Percentiles rank a stretch among this genome's conserved stretches.
phyloP scores from a whole-genome alignment of 257 asterid genomes.

The Pogostemon cablin region DNA sequence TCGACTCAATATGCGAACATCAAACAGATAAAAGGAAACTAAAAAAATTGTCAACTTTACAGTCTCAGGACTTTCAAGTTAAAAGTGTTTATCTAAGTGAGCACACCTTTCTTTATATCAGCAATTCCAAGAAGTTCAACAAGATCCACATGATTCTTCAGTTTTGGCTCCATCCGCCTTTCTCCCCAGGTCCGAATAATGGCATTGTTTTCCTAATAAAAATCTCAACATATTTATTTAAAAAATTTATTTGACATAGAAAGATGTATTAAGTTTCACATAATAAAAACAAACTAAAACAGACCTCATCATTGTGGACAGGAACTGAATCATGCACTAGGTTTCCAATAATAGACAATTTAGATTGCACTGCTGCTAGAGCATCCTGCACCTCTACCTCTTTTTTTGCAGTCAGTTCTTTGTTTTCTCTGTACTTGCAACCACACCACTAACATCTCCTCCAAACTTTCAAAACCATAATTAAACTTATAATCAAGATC shows the following conservation, averaged over 20 bases:
- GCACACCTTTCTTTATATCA: constrained; percentile 75
- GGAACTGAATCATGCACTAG: constrained; percentile 98
- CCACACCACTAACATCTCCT: constrained; percentile 58
- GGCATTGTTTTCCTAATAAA: constrained; percentile 67
- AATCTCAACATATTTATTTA: constrained; percentile 22
- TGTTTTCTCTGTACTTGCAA: constrained; percentile 61
- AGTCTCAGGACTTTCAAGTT: constrained; percentile 9
- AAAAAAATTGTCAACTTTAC: background rate
- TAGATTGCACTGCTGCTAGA: constrained; percentile 60
- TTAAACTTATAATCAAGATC: background rate
- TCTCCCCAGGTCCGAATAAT: constrained; percentile 82
- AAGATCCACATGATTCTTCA: constrained; percentile 90
- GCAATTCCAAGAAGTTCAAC: constrained; percentile 97
- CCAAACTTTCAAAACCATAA: constrained; percentile 50
- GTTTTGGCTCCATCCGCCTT: constrained; percentile 64
- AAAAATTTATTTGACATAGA: background rate
- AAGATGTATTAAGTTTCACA: background rate
- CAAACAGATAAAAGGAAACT: background rate
- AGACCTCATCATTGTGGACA: constrained; percentile 73
- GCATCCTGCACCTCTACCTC: constrained; percentile 86
- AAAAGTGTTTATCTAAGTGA: background rate
- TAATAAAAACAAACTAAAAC: constrained; percentile 15
- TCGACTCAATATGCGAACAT: background rate
- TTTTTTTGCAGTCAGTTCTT: constrained; percentile 53
- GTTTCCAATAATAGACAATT: constrained; percentile 68